Evolutionary conservation across 352 stramenopile species (phyloP).

Genomic region (Pythium myriotylum): DNA sequence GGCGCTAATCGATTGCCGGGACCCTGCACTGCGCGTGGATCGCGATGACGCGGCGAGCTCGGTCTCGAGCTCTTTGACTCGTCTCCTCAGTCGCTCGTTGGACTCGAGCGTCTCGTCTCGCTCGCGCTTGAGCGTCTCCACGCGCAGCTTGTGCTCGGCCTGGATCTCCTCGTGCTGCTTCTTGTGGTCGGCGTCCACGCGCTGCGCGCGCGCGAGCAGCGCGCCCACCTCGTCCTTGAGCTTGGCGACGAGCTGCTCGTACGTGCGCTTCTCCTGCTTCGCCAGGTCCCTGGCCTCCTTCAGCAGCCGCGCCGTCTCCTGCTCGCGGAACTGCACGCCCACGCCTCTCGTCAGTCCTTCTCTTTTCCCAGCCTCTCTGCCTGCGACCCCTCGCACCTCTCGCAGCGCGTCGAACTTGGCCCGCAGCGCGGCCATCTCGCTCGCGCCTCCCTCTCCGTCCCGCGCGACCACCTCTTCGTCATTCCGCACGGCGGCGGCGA

Average conservation of each 20-base stretch:
- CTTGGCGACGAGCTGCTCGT: constrained; percentile 72
- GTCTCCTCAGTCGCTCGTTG: constrained; percentile 25
- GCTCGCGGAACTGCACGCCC: constrained; percentile 51
- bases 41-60: not conserved
- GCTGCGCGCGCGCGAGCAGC: constrained; percentile 57
- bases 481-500: constrained; percentile 8
- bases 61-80: constrained; percentile 22
- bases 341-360: not conserved
- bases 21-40: not conserved
- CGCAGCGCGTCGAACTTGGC: constrained; percentile 58
- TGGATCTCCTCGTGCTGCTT: constrained; percentile 54
- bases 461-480: constrained; percentile 15
- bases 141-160: constrained; percentile 42
- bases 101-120: constrained; percentile 16
- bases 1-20: constrained; percentile 12
- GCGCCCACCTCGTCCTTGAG: constrained; percentile 66
- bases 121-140: constrained; percentile 28
- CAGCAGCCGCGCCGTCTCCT: constrained; percentile 65
- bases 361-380: too few species aligned
- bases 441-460: not conserved
- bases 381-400: constrained; percentile 35
- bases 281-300: constrained; percentile 59
- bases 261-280: constrained; percentile 68
- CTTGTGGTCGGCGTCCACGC: constrained; percentile 46
- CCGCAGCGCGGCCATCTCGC: constrained; percentile 18